Conservation (phyloP, 345 rosid genomes). For the Lumnitzera racemosa region DNA sequence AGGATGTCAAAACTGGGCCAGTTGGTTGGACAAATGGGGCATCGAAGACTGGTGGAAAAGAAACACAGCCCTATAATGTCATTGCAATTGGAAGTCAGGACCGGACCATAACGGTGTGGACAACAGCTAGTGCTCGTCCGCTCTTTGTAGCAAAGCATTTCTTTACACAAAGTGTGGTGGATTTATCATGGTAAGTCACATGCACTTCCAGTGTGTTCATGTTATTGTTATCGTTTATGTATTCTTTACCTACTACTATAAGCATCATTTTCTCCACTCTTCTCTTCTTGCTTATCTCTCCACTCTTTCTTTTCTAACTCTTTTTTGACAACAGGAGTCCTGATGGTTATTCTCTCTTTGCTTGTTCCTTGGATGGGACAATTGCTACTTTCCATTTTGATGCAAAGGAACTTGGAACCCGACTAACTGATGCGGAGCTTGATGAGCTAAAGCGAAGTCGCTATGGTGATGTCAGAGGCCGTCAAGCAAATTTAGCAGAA, state of each 20-base stretch:
- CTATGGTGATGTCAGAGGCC: constrained; percentile 92
- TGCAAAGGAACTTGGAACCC: constrained; percentile 67
- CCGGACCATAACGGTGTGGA: constrained; percentile 99
- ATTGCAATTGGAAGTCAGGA: constrained; percentile 99
- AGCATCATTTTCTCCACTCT: constrained; percentile 2
- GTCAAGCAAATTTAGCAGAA: constrained; percentile 87
- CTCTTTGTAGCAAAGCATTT: constrained; percentile 98
- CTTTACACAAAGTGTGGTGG: constrained; percentile 96
- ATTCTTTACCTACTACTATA: constrained; percentile 1
- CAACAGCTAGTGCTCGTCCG: constrained; percentile 95
- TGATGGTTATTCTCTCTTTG: constrained; percentile 92
- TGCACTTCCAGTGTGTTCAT: not conserved
- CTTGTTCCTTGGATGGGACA: constrained; percentile 97
- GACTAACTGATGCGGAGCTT: constrained; percentile 67
- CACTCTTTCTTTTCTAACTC: not conserved
- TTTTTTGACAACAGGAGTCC: constrained; percentile 65
- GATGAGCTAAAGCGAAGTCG: constrained; percentile 87
- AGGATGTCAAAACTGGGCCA: constrained; percentile 45
- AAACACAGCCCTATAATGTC: constrained; percentile 78
- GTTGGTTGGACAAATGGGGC: constrained; percentile 88
- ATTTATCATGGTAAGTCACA: constrained; percentile 77
- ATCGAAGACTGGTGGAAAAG: constrained; percentile 72
- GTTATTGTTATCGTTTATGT: not conserved
- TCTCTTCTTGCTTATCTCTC: constrained; percentile 6
- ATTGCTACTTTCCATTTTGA: constrained; percentile 91